These are phyloP conservation scores for Acorus calamus DNA, from an alignment of 106 monocot genomes.

Conservation along the genomic window DNA sequence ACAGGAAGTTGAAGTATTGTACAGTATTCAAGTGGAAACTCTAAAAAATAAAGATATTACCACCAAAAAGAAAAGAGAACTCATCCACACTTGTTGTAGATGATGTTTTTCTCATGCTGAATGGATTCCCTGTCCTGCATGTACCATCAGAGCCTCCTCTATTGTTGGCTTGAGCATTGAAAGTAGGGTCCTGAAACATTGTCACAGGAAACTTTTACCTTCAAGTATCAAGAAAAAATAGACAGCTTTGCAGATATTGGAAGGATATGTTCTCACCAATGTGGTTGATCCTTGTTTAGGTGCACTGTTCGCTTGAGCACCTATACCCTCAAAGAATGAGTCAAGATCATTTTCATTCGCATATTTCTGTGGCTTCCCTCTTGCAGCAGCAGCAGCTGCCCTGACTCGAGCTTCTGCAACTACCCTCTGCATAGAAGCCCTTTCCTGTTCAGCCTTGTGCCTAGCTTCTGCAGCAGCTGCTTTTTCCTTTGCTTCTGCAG, in stretches of 20 bases:
- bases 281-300: conserved; percentile 59
- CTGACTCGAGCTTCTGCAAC: conserved; percentile 52
- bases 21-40: not conserved
- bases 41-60: conserved; percentile 21
- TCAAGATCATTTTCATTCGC: conserved; percentile 75
- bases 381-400: conserved; percentile 44
- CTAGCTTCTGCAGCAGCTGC: conserved; percentile 71
- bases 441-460: conserved; percentile 22
- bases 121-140: conserved; percentile 28
- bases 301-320: conserved; percentile 64
- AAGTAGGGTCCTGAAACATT: conserved; percentile 51
- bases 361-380: conserved; percentile 39
- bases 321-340: conserved; percentile 59
- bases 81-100: conserved; percentile 73
- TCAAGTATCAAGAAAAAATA: no score
- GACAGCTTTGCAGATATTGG: no score
- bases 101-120: conserved; percentile 45
- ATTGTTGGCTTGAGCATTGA: conserved; percentile 43
- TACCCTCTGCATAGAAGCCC: conserved; percentile 48
- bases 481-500: conserved; percentile 1
- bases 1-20: no score
- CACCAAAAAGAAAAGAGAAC: conserved; percentile 74
- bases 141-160: conserved; percentile 24
- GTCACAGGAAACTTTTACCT: no score
- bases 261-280: conserved; percentile 20